Base-by-base conservation (phyloP, 495 filamentous ascomycete genomes). In the Penicillium samsonianum region DNA sequence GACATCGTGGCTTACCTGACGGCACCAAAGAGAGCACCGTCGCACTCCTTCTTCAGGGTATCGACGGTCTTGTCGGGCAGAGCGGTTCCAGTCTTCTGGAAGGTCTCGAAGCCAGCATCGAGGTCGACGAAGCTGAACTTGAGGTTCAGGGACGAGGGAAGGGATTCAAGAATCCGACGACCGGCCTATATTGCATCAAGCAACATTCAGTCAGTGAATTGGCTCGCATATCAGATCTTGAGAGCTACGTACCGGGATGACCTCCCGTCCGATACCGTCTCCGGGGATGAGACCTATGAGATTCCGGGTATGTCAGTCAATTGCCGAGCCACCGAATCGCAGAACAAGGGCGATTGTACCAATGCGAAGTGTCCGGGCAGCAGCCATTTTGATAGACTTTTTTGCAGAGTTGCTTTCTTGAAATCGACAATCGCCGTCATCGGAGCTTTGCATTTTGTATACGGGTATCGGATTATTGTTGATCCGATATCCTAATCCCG, bases 221-320 rank as follows among this genome's bases (percentile, higher is more conserved):
- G 47, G 20, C 35, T 48, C 51, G 38, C 61, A 46, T 47, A 54
- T 57, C 37, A 23, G 26, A 55, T 58, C 40, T 17, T 48, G 38
- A 43, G 38, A 50, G 49, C 20, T 56, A 65, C 75, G 58, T 71
- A 83, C 80, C 62, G 95, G 95, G 75, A 98, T 96, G 72, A 98
- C 94, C 78, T 98, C 94, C 68, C 90, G 90, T 72, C 94, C 94
- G 74, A 98, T 98, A 73, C 94, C 94, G 79, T 98, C 94, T 71
- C 94, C 94, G 72, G 94, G 90, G 67, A 98, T 96, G 69, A 98
- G 88, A 69, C 92, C 92, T 95, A 64, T 45, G 65, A 17, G n/a
- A 46, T 47, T 26, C 62, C 50, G 25, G n/a, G 5, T 38, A 53
- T 55, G 43, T 67, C 67, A 72, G 61, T 63, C 44, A 60, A 54